A percentile compares a stretch with the other conserved stretches of the same genome.
phyloP scores from a whole-genome alignment of 345 rosid genomes.

The Litchi chinensis region DNA sequence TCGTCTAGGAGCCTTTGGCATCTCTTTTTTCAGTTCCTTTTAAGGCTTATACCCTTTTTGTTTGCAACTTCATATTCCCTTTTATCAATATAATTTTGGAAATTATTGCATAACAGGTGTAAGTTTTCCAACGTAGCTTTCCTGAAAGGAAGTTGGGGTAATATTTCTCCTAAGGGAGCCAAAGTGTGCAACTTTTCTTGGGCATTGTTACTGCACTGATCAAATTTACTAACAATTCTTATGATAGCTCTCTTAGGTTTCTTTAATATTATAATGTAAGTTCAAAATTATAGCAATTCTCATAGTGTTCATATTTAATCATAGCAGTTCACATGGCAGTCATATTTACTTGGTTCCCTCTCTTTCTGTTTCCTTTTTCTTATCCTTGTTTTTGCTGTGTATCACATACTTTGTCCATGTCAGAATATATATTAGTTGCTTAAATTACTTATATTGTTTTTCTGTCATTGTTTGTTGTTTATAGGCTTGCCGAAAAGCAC shows the following conservation, averaged over 20 bases:
- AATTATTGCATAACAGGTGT: not conserved
- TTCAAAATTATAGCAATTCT: not conserved
- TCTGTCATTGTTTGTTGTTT: conserved; percentile 1
- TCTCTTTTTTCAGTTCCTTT: not conserved
- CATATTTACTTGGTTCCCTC: not conserved
- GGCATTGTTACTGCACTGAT: not conserved
- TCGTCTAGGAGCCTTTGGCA: not conserved
- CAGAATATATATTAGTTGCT: conserved; percentile 6
- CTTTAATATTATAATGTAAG: not conserved
- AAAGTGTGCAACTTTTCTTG: not conserved
- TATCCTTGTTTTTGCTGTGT: conserved; percentile 1
- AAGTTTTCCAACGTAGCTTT: not conserved
- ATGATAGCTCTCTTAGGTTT: not conserved
- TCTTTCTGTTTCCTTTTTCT: not conserved
- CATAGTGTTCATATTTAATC: not conserved
- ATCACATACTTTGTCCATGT: not conserved
- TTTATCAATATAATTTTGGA: not conserved
- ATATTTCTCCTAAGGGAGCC: not conserved
- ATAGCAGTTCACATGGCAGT: not conserved
- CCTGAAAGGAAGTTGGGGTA: not conserved
- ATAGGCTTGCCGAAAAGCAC: conserved; percentile 74
- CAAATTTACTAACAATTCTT: not conserved
- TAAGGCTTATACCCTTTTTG: not conserved
- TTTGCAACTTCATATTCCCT: conserved; percentile 10
- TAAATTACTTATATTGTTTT: not conserved